Conservation (phyloP, 352 stramenopile genomes). For the Phytophthora nicotianae region DNA sequence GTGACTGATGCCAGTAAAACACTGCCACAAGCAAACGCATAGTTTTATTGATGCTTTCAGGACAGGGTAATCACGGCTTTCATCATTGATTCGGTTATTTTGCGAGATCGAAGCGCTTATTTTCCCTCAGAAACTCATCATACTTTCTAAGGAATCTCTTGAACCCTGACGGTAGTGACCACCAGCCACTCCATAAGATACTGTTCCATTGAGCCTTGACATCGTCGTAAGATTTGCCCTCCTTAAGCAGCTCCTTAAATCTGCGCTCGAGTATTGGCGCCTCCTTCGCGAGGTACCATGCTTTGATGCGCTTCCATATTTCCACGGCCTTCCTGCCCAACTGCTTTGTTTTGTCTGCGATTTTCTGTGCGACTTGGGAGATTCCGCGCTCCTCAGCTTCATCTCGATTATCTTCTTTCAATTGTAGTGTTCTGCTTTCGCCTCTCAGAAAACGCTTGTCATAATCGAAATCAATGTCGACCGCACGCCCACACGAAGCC, state of each 20-base stretch:
- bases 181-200: not conserved
- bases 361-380: not conserved
- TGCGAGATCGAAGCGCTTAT: not conserved
- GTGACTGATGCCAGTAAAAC: too few species aligned
- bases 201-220: not conserved
- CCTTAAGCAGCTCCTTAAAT: not conserved
- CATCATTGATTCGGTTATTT: not conserved
- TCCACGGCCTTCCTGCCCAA: not conserved
- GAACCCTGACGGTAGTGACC: slow-evolving; percentile 1
- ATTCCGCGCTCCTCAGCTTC: slow-evolving; percentile 1
- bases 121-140: not conserved
- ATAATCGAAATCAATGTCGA: not conserved
- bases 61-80: not conserved
- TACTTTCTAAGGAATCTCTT: slow-evolving; percentile 3
- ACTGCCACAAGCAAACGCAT: too few species aligned
- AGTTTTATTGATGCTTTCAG: too few species aligned
- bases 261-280: not conserved
- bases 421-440: not conserved
- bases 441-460: not conserved
- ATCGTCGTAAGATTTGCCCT: not conserved
- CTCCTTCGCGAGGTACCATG: not conserved
- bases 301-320: not conserved
- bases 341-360: not conserved
- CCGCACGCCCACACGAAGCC: not conserved
- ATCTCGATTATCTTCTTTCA: not conserved